A percentile compares a stretch with the other conserved stretches of the same genome.
Conservation (phyloP, 1,284 basidiomycete genomes). For the Pulveroboletus sp. region DNA sequence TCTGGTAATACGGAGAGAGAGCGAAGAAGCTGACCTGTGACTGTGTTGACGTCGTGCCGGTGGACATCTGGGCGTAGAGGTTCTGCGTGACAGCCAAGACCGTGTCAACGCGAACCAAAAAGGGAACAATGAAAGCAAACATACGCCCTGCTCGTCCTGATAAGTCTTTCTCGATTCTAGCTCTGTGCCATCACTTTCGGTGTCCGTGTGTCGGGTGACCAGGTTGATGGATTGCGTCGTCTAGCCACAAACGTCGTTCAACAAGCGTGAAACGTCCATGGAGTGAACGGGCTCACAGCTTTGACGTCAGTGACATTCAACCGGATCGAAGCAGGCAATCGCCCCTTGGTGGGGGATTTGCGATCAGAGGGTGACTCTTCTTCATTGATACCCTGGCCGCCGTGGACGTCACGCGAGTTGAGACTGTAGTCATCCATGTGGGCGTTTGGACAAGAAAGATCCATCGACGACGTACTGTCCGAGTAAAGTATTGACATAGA, state of each 20-base stretch:
- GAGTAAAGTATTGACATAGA: constrained; percentile 35
- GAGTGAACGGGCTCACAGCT: constrained; percentile 14
- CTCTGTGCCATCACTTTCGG: constrained; percentile 11
- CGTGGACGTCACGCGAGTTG: constrained; percentile 36
- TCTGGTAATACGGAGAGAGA: no score
- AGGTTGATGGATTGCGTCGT: constrained; percentile 22
- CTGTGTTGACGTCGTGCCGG: constrained; percentile 15
- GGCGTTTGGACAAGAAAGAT: background rate
- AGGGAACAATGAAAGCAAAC: background rate
- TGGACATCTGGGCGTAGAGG: constrained; percentile 22
- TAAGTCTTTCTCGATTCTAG: constrained; percentile 23
- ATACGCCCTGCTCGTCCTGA: constrained; percentile 18
- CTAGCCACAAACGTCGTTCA: constrained; percentile 9
- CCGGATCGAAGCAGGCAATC: constrained; percentile 14
- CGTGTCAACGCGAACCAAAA: background rate
- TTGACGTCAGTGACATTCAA: constrained; percentile 20
- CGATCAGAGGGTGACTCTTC: constrained; percentile 29
- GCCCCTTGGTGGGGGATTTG: background rate
- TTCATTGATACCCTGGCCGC: constrained; percentile 41
- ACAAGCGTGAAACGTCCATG: background rate
- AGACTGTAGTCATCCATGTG: constrained; percentile 28
- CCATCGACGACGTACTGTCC: constrained; percentile 25
- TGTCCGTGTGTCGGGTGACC: background rate
- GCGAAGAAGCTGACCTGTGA: constrained; percentile 21
- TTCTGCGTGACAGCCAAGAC: constrained; percentile 5